Evolutionary conservation across 805 yeast genomes (phyloP), one percentile per base, ranked within the genome.

Genomic region (Teunomyces funiuensis): DNA sequence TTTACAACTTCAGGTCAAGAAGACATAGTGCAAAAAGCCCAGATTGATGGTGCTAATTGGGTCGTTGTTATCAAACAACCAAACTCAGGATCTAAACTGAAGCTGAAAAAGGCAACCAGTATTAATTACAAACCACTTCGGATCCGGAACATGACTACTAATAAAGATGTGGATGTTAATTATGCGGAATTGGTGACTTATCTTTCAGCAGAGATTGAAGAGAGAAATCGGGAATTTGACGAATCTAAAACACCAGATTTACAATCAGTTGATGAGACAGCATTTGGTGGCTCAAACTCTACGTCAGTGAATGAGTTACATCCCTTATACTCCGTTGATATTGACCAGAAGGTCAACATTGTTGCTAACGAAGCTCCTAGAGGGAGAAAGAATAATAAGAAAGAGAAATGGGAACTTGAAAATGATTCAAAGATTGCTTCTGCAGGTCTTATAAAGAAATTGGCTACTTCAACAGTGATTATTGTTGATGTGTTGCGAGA

Each of bases 321-420:
- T 36, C 47, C 47, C 7, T 33, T 46, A 37, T 42, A 49, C 26
- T 50, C 62, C 2, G 41, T 64, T n/a, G 62, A 58, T 2, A 54
- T 69, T 9, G 52, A 71, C 29, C 88, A 83, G 50, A 81, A 78
- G 40, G 83, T 84, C 7, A 65, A 76, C 0, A 76, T 82, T 38
- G 83, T 91, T 2, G 78, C 88, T 1, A 88, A 88, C 53, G 88
- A 86, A 52, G 90, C 93, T 1, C 87, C 88, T 3, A 77, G 85
- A 59, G 85, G 93, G 15, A 79, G 85, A 38, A 86, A 85, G 58
- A 79, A 80, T 45, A 86, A 83, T 55, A 83, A 83, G 55, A 80
- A 79, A 55, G 95, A 87, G 46, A 81, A 77, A 52, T 86, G 85
- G 88, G 80, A 80, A 13, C 61, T 80, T 30, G 96, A 88, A 45